Evolutionary conservation across 148 eudicot genomes (phyloP).

Genomic region (Nyssa sinensis): DNA sequence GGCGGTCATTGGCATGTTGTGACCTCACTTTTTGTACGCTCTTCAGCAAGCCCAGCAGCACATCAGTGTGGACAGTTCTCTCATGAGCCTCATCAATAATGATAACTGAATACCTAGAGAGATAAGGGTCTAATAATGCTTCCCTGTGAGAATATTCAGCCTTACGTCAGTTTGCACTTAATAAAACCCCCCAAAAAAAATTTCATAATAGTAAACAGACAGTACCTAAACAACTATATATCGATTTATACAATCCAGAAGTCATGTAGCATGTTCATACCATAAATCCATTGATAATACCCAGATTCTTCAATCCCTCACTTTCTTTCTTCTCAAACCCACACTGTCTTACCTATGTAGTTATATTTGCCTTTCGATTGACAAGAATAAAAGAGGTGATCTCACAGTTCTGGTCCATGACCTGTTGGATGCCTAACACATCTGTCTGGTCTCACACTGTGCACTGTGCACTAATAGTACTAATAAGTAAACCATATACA

Average conservation of each 20-base stretch:
- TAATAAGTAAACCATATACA: background rate
- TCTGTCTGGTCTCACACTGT: background rate
- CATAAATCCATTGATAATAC: too few species aligned
- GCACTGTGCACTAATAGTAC: too few species aligned
- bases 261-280: background rate
- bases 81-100: slow-evolving; percentile 98
- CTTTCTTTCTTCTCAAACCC: too few species aligned
- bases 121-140: slow-evolving; percentile 82
- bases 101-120: slow-evolving; percentile 82
- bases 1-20: slow-evolving; percentile 21
- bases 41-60: slow-evolving; percentile 87
- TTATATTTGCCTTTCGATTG: too few species aligned
- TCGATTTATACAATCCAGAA: background rate
- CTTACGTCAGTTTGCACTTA: slow-evolving; percentile 18
- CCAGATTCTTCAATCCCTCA: too few species aligned
- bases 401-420: background rate
- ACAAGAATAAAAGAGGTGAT: too few species aligned
- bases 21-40: slow-evolving; percentile 75
- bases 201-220: background rate
- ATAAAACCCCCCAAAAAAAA: background rate
- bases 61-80: slow-evolving; percentile 97
- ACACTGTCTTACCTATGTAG: too few species aligned
- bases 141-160: slow-evolving; percentile 75
- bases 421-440: background rate
- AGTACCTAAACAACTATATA: background rate